Conservation (phyloP, 2,329 filamentous ascomycete species). For the Myotisia sp. region DNA sequence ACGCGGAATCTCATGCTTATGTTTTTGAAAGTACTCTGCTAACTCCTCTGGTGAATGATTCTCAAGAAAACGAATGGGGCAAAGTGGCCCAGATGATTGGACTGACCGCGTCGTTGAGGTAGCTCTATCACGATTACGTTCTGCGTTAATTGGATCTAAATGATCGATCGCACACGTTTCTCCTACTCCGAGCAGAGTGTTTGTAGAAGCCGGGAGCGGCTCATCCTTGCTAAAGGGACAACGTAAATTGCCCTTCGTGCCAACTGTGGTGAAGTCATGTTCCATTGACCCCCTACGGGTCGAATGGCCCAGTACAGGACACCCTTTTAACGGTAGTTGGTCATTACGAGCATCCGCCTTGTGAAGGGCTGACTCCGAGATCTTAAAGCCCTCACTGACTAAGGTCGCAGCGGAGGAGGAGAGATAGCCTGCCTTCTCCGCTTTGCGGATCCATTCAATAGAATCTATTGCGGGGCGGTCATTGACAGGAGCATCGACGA, state of each 20-base stretch:
- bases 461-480: slow-evolving; percentile 5
- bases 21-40: slow-evolving; percentile 81
- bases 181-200: slow-evolving; percentile 27
- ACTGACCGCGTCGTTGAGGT: slow-evolving; percentile 28
- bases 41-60: slow-evolving; percentile 88
- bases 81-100: slow-evolving; percentile 47
- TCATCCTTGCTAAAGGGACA: slow-evolving; percentile 59
- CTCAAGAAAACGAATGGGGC: slow-evolving; percentile 83
- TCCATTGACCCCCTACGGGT: slow-evolving; percentile 57
- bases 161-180: slow-evolving; percentile 39
- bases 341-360: slow-evolving; percentile 12
- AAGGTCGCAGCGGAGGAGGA: slow-evolving; percentile 16
- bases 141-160: slow-evolving; percentile 43
- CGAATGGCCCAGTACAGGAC: slow-evolving; percentile 32
- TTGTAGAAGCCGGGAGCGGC: slow-evolving; percentile 25
- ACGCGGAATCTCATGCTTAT: slow-evolving; percentile 86
- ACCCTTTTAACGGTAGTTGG: slow-evolving; percentile 10
- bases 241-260: slow-evolving; percentile 61
- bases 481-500: background rate
- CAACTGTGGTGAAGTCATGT: slow-evolving; percentile 78
- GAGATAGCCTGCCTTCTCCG: slow-evolving; percentile 11
- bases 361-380: slow-evolving; percentile 8
- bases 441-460: slow-evolving; percentile 10
- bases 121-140: slow-evolving; percentile 30
- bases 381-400: slow-evolving; percentile 27